Conservation (phyloP, 176 grass and related monocot species). For the Eremochloa ophiuroides region DNA sequence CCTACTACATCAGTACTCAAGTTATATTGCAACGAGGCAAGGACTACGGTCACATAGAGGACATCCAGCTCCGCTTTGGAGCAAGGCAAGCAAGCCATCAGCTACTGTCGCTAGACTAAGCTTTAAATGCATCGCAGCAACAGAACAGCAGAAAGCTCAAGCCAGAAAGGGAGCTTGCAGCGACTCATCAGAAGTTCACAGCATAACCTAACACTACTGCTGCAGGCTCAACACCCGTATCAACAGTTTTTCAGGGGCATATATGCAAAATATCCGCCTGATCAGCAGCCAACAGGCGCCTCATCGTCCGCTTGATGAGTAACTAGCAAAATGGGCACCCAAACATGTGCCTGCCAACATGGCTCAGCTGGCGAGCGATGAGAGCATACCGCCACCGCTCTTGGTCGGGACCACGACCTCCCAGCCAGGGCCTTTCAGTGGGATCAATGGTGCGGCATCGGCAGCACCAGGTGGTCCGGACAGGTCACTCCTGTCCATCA, state of each 20-base stretch:
- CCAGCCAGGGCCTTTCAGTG: constrained; percentile 86
- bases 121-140: not conserved
- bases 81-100: not conserved
- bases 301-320: not conserved
- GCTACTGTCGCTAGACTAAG: too few species aligned
- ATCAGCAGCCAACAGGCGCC: not conserved
- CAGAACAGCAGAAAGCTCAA: not conserved
- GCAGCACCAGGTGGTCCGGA: not conserved
- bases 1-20: not conserved
- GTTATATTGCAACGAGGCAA: not conserved
- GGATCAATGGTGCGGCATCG: constrained; percentile 15
- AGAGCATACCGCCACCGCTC: constrained; percentile 65
- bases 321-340: constrained; percentile 1
- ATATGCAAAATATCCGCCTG: constrained; percentile 17
- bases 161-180: not conserved
- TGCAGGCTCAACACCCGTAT: constrained; percentile 15
- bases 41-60: not conserved
- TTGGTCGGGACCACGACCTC: constrained; percentile 81
- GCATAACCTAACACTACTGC: not conserved
- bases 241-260: constrained; percentile 27
- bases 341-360: not conserved
- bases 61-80: not conserved
- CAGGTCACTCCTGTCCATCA: constrained; percentile 76
- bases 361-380: constrained; percentile 59
- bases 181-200: not conserved